phyloP scores from a whole-genome alignment of 805 yeast genomes.

The Nakazawaea populi region DNA sequence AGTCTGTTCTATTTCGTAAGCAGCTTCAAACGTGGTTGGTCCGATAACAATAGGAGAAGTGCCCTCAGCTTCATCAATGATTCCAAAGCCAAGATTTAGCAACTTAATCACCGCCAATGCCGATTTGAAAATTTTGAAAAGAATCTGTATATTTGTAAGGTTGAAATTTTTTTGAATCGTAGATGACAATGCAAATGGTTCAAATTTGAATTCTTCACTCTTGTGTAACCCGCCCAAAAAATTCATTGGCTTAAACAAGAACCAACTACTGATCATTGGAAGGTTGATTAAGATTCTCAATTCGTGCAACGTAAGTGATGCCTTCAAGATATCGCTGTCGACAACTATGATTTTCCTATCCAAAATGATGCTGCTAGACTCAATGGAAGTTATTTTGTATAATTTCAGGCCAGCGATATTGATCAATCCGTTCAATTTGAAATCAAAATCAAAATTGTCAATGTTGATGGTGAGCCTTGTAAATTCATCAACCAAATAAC shows the following conservation, averaged over 20 bases:
- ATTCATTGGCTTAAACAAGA: slow-evolving; percentile 29
- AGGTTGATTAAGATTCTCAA: slow-evolving; percentile 24
- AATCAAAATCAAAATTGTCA: slow-evolving; percentile 8
- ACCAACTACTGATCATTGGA: slow-evolving; percentile 24
- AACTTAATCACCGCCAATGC: slow-evolving; percentile 26
- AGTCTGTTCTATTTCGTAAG: not conserved
- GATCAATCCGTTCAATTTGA: slow-evolving; percentile 1
- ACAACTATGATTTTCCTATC: slow-evolving; percentile 25
- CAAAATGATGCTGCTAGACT: slow-evolving; percentile 10
- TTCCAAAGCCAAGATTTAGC: slow-evolving; percentile 35
- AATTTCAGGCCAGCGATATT: not conserved
- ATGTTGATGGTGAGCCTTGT: slow-evolving; percentile 13
- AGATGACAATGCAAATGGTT: slow-evolving; percentile 10
- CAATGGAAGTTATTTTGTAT: slow-evolving; percentile 13
- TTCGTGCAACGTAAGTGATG: slow-evolving; percentile 25
- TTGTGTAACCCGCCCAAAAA: slow-evolving; percentile 9
- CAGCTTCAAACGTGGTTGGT: slow-evolving; percentile 20
- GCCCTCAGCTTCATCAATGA: slow-evolving; percentile 19
- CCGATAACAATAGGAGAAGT: slow-evolving; percentile 23
- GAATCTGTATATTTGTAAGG: slow-evolving; percentile 14
- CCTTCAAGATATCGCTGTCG: slow-evolving; percentile 27
- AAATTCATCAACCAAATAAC: slow-evolving; percentile 12
- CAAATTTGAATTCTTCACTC: slow-evolving; percentile 9
- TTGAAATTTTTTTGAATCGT: slow-evolving; percentile 20
- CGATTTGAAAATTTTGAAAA: slow-evolving; percentile 22